A percentile compares a stretch with the other conserved stretches of the same genome.
phyloP scores from a whole-genome alignment of 1,284 basidiomycete species.

The Sphagnurus paluster region DNA sequence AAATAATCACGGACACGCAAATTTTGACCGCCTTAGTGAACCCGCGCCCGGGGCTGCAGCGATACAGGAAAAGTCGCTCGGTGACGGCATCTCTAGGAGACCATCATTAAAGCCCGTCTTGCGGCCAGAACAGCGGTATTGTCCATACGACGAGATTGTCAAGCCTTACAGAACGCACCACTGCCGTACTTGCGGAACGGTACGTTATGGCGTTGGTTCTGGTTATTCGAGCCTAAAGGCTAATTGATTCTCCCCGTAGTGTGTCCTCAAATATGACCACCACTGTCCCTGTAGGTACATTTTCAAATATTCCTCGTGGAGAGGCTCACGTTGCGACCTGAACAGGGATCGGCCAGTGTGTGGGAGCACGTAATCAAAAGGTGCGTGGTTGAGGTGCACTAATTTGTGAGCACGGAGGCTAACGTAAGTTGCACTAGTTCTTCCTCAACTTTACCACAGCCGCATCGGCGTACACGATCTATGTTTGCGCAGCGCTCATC shows the following conservation, averaged over 20 bases:
- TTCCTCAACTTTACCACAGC: conserved; percentile 74
- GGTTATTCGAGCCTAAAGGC: not conserved
- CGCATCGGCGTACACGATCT: conserved; percentile 54
- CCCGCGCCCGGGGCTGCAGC: conserved; percentile 2
- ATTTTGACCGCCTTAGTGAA: not conserved
- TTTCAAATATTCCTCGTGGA: not conserved
- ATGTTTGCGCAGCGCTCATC: conserved; percentile 58
- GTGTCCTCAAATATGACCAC: conserved; percentile 75
- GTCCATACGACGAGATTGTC: conserved; percentile 52
- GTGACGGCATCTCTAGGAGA: conserved; percentile 31
- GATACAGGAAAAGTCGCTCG: conserved; percentile 8
- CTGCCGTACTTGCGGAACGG: conserved; percentile 72
- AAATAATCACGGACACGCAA: not conserved
- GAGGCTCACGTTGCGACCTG: not conserved
- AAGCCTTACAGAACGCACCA: conserved; percentile 78
- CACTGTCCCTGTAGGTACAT: conserved; percentile 65
- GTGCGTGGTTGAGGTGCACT: too few relatives aligned
- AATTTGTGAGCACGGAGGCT: too few relatives aligned
- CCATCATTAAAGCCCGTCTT: conserved; percentile 51
- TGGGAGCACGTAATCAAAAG: conserved; percentile 81
- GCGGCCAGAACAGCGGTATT: conserved; percentile 59
- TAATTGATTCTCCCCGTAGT: conserved; percentile 35
- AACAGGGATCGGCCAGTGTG: conserved; percentile 79
- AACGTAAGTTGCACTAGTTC: too few relatives aligned
- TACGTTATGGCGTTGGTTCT: conserved; percentile 32